A percentile compares a stretch with the other conserved stretches of the same genome.
Evolutionary conservation across 371 early-diverging fungal genomes (phyloP).

Genomic region (Sanchytrium tribonematis): DNA sequence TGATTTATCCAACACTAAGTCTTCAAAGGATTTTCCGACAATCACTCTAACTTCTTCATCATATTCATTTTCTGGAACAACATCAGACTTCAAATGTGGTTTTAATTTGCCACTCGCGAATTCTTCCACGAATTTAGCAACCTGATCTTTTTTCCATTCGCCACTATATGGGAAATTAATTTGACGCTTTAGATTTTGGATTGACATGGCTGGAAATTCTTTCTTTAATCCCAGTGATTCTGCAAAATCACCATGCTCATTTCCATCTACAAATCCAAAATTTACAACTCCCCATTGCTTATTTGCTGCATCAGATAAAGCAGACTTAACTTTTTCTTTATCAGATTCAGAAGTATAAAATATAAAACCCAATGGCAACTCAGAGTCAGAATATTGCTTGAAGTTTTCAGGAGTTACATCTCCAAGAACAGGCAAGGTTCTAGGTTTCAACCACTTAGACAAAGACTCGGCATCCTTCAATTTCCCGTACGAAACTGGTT

Average conservation of each 20-base stretch:
- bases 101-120: conserved; percentile 35
- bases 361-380: conserved; percentile 56
- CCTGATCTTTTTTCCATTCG: not conserved
- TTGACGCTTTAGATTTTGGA: conserved; percentile 26
- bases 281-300: conserved; percentile 50
- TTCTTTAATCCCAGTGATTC: conserved; percentile 47
- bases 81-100: conserved; percentile 51
- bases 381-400: conserved; percentile 40
- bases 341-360: conserved; percentile 40
- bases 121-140: conserved; percentile 25
- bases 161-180: conserved; percentile 10
- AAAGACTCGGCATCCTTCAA: too few relatives aligned
- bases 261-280: conserved; percentile 65
- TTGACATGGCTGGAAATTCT: conserved; percentile 67
- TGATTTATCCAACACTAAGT: conserved; percentile 42
- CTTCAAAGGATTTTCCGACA: conserved; percentile 45
- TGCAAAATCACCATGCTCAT: conserved; percentile 52
- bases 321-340: conserved; percentile 19
- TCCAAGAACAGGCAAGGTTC: conserved; percentile 55
- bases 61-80: conserved; percentile 42
- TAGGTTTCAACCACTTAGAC: conserved; percentile 31
- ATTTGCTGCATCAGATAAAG: conserved; percentile 34
- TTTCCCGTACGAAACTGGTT: too few relatives aligned
- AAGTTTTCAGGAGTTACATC: conserved; percentile 69
- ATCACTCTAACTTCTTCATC: conserved; percentile 57